A percentile compares a stretch with the other conserved stretches of the same genome.
Conservation (phyloP, 192 early-diverging fungal genomes). For the Backusella mclennaniae region DNA sequence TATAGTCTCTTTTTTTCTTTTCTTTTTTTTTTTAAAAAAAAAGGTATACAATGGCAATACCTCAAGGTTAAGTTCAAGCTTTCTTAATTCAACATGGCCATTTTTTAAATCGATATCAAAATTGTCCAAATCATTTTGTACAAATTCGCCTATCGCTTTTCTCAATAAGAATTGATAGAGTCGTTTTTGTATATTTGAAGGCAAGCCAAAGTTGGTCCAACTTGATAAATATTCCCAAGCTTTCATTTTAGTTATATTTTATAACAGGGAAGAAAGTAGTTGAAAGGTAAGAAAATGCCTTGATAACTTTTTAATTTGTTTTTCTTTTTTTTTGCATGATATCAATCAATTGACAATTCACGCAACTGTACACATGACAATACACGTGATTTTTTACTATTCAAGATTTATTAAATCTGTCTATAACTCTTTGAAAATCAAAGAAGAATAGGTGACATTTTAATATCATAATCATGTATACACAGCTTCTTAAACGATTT, state of each 20-base stretch:
- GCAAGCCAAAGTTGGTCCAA: slow-evolving; percentile 42
- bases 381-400: background rate
- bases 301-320: background rate
- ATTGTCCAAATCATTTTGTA: slow-evolving; percentile 73
- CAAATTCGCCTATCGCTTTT: slow-evolving; percentile 80
- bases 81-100: slow-evolving; percentile 72
- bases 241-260: slow-evolving; percentile 10
- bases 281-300: background rate
- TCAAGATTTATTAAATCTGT: too few relatives aligned
- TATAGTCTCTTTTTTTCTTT: background rate
- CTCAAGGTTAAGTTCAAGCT: slow-evolving; percentile 76
- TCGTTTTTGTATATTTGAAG: slow-evolving; percentile 78
- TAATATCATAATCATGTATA: too few relatives aligned
- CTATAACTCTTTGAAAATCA: too few relatives aligned
- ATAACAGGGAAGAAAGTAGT: background rate
- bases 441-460: too few relatives aligned
- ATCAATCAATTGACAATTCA: background rate
- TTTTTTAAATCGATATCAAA: slow-evolving; percentile 83
- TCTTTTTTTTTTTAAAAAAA: background rate
- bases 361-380: background rate
- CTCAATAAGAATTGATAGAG: slow-evolving; percentile 80
- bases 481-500: too few relatives aligned
- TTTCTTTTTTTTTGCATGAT: background rate
- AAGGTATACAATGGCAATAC: slow-evolving; percentile 39
- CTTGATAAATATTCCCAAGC: slow-evolving; percentile 26